Evolutionary conservation across 768 basidiomycete genomes (phyloP).

Genomic region (Rhodotorula taiwanensis): DNA sequence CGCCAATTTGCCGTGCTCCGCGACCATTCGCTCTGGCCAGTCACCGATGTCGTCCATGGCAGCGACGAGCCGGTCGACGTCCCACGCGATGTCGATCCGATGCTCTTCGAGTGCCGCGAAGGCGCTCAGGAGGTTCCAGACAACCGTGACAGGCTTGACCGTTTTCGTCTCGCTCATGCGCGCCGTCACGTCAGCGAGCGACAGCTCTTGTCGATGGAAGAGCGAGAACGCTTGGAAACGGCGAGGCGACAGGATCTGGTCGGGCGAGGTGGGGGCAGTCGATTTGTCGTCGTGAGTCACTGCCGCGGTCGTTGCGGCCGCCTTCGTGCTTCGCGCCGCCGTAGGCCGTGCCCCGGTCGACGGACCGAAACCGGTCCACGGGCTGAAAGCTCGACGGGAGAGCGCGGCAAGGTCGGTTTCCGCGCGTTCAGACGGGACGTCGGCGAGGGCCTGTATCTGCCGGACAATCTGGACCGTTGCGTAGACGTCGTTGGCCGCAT

Average conservation of each 20-base stretch:
- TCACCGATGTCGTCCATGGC: background rate
- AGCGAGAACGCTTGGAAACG: constrained; percentile 8
- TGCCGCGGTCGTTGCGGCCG: too few species aligned
- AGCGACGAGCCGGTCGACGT: constrained; percentile 1
- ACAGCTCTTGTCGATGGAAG: constrained; percentile 5
- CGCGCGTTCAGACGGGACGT: background rate
- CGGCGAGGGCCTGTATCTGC: constrained; percentile 5
- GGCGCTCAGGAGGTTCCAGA: constrained; percentile 12
- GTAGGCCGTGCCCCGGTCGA: background rate
- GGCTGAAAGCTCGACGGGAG: background rate
- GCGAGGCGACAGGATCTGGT: constrained; percentile 2
- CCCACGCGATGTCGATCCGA: constrained; percentile 9
- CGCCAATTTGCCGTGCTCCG: background rate
- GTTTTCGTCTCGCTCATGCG: constrained; percentile 3
- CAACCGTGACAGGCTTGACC: constrained; percentile 7
- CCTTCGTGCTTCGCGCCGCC: too few species aligned
- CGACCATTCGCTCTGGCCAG: background rate
- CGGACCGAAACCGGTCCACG: background rate
- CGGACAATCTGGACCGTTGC: constrained; percentile 9
- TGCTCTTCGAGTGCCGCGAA: background rate
- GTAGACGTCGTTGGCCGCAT: constrained; percentile 34
- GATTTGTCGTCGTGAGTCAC: background rate
- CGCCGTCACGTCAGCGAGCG: background rate
- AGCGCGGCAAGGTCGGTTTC: background rate
- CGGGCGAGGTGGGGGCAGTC: background rate